Conservation (phyloP, 192 early-diverging fungal species). For the Backusella luteola region DNA sequence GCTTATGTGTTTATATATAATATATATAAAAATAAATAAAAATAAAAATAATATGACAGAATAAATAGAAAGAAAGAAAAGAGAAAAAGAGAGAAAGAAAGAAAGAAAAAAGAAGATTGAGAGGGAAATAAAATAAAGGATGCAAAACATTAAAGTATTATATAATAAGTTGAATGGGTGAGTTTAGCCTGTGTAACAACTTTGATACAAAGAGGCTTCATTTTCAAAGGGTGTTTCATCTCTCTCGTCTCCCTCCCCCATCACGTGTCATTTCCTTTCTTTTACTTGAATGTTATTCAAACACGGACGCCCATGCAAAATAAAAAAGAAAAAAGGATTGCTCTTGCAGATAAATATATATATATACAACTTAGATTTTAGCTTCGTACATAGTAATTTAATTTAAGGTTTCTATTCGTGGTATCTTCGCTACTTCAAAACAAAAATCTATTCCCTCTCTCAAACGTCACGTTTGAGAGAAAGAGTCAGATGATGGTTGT, state of each 20-base stretch:
- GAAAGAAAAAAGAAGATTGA: neutral
- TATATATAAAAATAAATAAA: neutral
- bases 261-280: neutral
- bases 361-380: neutral
- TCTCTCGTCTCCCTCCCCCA: neutral
- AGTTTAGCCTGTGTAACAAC: neutral
- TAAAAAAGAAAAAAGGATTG: neutral
- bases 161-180: neutral
- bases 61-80: neutral
- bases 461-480: too few relatives aligned
- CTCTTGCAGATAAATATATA: neutral
- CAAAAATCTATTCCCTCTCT: too few relatives aligned
- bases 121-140: neutral
- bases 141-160: slow-evolving; percentile 1
- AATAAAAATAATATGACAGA: neutral
- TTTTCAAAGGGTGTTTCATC: slow-evolving; percentile 1
- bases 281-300: neutral
- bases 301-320: neutral
- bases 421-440: neutral
- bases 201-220: neutral
- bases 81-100: neutral
- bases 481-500: too few relatives aligned
- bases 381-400: neutral
- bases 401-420: neutral
- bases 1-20: neutral